phyloP scores from a whole-genome alignment of 306 rosid species.

The Cicer chorassanicum region DNA sequence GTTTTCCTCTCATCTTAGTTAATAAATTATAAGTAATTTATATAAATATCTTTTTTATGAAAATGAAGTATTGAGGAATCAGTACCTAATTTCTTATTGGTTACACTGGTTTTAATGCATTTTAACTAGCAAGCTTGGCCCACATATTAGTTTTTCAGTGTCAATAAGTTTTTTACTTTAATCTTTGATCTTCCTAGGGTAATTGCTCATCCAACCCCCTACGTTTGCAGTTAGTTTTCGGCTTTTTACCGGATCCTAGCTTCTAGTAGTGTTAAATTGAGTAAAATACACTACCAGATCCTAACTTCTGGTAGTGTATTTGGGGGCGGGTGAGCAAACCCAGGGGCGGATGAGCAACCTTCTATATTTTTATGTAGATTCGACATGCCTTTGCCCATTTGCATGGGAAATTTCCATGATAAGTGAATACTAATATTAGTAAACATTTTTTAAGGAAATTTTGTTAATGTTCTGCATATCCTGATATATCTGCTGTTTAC shows the following conservation, averaged over 20 bases:
- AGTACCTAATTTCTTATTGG: slow-evolving; percentile 31
- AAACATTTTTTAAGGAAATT: neutral
- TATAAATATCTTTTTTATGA: slow-evolving; percentile 3
- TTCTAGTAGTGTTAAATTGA: no score
- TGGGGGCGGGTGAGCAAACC: no score
- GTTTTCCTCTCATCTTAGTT: slow-evolving; percentile 28
- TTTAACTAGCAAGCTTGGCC: slow-evolving; percentile 23
- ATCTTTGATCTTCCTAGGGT: slow-evolving; percentile 18
- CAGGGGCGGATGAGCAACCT: no score
- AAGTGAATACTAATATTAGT: slow-evolving; percentile 10
- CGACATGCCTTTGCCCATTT: slow-evolving; percentile 29
- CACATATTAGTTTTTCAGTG: slow-evolving; percentile 10
- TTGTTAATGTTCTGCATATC: slow-evolving; percentile 16
- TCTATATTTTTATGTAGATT: slow-evolving; percentile 26
- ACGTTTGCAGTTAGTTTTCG: no score
- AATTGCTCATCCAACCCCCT: no score
- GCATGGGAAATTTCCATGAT: slow-evolving; percentile 36
- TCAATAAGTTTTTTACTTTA: slow-evolving; percentile 21
- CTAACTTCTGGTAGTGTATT: no score
- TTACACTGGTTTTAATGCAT: slow-evolving; percentile 16
- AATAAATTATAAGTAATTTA: slow-evolving; percentile 7
- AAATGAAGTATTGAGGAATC: slow-evolving; percentile 28
- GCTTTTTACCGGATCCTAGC: no score
- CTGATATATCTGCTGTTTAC: slow-evolving; percentile 16
- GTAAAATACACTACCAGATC: no score